These are phyloP conservation scores for Opeltia flavorubescens DNA, from an alignment of 495 filamentous ascomycete species.

Conservation along the genomic window DNA sequence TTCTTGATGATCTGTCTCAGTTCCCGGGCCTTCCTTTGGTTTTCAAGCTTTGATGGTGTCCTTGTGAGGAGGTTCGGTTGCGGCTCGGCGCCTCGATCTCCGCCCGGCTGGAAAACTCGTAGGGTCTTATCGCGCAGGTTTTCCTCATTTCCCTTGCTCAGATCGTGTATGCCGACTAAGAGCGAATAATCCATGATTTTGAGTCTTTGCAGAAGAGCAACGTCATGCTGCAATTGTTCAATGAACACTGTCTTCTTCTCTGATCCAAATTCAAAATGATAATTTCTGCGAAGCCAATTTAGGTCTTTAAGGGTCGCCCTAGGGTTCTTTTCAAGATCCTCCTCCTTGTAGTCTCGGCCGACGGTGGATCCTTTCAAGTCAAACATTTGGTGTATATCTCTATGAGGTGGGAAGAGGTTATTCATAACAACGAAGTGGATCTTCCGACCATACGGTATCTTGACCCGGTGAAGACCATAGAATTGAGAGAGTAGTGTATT, in stretches of 20 bases:
- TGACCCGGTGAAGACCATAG: constrained; percentile 93
- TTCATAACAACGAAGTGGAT: constrained; percentile 99
- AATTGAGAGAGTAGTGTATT: constrained; percentile 97
- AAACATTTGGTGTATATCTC: constrained; percentile 94
- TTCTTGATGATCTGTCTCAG: constrained; percentile 82
- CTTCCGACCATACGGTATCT: constrained; percentile 95
- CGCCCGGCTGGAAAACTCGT: constrained; percentile 88
- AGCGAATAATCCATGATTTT: constrained; percentile 99
- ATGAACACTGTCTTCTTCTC: constrained; percentile 76
- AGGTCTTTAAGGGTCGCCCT: constrained; percentile 91
- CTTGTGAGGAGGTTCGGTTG: constrained; percentile 58
- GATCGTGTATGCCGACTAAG: constrained; percentile 85
- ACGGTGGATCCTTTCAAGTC: constrained; percentile 97
- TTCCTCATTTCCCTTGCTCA: constrained; percentile 81
- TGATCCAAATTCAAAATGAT: constrained; percentile 76
- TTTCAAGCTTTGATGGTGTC: constrained; percentile 91
- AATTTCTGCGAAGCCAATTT: constrained; percentile 83
- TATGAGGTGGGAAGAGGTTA: constrained; percentile 93
- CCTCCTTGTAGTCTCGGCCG: constrained; percentile 79
- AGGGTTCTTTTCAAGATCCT: constrained; percentile 75
- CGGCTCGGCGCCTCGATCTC: constrained; percentile 40
- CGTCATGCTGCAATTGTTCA: constrained; percentile 76
- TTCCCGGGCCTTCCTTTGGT: constrained; percentile 79
- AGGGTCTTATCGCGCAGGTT: constrained; percentile 90
- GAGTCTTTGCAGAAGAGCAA: constrained; percentile 66